These are phyloP conservation scores for Akanthomyces muscarius DNA, from an alignment of 2,329 filamentous ascomycete species.

Conservation along the genomic window DNA sequence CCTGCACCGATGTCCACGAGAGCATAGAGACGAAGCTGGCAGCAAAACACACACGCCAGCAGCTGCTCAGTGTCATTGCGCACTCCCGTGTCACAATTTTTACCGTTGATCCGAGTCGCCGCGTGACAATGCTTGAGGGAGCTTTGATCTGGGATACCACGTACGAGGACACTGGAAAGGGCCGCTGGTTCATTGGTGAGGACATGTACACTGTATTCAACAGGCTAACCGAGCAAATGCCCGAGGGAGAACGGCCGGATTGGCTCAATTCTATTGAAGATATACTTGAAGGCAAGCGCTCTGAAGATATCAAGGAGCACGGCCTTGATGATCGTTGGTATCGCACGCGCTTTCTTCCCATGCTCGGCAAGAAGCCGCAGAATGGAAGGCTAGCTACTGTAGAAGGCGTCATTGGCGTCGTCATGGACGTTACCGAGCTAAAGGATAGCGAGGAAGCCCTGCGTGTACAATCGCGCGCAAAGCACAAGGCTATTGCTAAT, in stretches of 20 bases:
- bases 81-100: conserved; percentile 75
- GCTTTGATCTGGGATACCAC: conserved; percentile 53
- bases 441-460: conserved; percentile 61
- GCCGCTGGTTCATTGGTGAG: conserved; percentile 53
- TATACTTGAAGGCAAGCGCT: conserved; percentile 57
- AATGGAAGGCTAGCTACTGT: conserved; percentile 48
- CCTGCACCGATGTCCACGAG: conserved; percentile 76
- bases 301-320: conserved; percentile 62
- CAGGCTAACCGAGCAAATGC: conserved; percentile 40
- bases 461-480: conserved; percentile 62
- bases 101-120: conserved; percentile 59
- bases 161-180: conserved; percentile 35
- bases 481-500: conserved; percentile 66
- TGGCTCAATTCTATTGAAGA: conserved; percentile 58
- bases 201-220: conserved; percentile 64
- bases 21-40: conserved; percentile 63
- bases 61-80: conserved; percentile 68
- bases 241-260: conserved; percentile 40
- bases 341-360: conserved; percentile 66
- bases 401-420: conserved; percentile 72
- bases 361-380: conserved; percentile 52
- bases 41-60: conserved; percentile 63
- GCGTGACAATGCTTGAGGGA: conserved; percentile 67
- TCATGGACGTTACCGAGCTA: conserved; percentile 73
- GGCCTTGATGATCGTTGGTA: conserved; percentile 62